Conservation (phyloP, 2,329 filamentous ascomycete genomes). For the Penicillium sp. region DNA sequence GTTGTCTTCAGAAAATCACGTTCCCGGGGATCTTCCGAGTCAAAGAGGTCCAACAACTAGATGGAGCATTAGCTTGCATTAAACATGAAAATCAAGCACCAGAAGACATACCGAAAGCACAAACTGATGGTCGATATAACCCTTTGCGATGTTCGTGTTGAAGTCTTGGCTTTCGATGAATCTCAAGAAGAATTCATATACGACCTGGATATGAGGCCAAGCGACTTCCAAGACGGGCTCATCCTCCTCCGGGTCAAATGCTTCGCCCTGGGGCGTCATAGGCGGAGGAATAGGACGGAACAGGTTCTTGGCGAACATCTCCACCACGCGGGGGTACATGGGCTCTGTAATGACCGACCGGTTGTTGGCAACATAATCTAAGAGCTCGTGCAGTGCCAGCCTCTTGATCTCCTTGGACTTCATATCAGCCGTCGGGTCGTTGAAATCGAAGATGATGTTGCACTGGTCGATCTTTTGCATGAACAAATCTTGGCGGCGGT, state of each 20-base stretch:
- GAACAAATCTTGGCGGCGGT: conserved; percentile 91
- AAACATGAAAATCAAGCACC: not conserved
- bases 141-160: conserved; percentile 99
- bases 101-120: conserved; percentile 66
- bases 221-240: conserved; percentile 97
- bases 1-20: conserved; percentile 98
- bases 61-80: conserved; percentile 12
- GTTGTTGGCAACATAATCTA: conserved; percentile 98
- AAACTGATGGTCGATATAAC: conserved; percentile 97
- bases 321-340: conserved; percentile 97
- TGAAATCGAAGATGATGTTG: conserved; percentile 99
- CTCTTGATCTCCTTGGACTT: conserved; percentile 99
- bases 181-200: conserved; percentile 97
- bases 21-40: conserved; percentile 95
- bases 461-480: conserved; percentile 99
- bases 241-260: conserved; percentile 97
- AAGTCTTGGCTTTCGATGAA: conserved; percentile 99
- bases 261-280: conserved; percentile 96
- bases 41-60: conserved; percentile 90
- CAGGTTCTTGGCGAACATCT: conserved; percentile 99
- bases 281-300: conserved; percentile 96
- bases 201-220: conserved; percentile 98
- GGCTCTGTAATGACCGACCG: conserved; percentile 97
- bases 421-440: conserved; percentile 96
- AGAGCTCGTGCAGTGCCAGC: conserved; percentile 87